Evolutionary conservation across 2,329 filamentous ascomycete genomes (phyloP).

Genomic region (Fusarium haematococcum): DNA sequence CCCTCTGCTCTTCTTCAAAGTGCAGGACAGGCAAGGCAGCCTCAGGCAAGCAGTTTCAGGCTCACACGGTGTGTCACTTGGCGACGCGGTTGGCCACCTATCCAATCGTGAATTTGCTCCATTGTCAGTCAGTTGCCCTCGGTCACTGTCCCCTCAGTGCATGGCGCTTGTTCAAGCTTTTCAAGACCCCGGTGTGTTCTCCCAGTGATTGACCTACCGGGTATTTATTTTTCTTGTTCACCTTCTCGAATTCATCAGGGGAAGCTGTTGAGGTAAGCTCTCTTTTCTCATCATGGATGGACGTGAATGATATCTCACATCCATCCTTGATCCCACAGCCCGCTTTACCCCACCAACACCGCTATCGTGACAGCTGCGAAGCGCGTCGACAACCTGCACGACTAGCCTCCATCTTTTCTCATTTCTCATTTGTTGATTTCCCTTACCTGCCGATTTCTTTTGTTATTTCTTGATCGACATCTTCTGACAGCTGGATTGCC

Average conservation of each 20-base stretch:
- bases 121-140: background rate
- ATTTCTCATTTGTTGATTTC: background rate
- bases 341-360: slow-evolving; percentile 27
- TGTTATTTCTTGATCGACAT: background rate
- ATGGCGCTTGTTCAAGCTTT: background rate
- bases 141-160: background rate
- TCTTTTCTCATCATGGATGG: slow-evolving; percentile 4
- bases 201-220: background rate
- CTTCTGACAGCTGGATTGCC: background rate
- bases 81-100: slow-evolving; percentile 9
- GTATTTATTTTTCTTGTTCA: background rate
- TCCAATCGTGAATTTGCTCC: slow-evolving; percentile 6
- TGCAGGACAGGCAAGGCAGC: background rate
- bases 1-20: background rate
- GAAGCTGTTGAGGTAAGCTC: background rate
- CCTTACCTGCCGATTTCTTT: background rate
- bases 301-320: slow-evolving; percentile 4
- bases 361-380: slow-evolving; percentile 28
- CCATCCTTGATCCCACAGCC: slow-evolving; percentile 23
- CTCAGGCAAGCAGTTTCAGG: slow-evolving; percentile 16
- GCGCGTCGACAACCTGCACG: slow-evolving; percentile 4
- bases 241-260: background rate
- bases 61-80: slow-evolving; percentile 8
- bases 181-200: background rate
- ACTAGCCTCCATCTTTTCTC: background rate